These are phyloP conservation scores for Physcomitrellopsis africana DNA, from an alignment of 225 moss, liverwort and hornwort species.

Conservation along the genomic window DNA sequence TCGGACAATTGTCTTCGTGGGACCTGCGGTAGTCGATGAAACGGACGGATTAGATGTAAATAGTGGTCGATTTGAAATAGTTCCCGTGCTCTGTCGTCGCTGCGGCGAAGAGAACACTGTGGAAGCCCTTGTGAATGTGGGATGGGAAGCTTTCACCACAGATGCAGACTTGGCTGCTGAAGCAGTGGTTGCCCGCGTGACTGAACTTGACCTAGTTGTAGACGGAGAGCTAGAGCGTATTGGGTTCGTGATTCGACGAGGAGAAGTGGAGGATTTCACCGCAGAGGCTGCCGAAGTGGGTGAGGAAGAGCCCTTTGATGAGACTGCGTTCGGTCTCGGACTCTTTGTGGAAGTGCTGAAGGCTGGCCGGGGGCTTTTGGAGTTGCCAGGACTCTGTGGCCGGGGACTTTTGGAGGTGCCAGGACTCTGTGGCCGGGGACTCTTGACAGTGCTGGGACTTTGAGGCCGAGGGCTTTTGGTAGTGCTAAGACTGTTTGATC, in stretches of 20 bases:
- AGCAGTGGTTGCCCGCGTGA: slow-evolving; percentile 48
- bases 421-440: slow-evolving; percentile 22
- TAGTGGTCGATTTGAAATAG: slow-evolving; percentile 21
- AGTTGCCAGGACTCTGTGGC: slow-evolving; percentile 5
- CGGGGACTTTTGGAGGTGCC: slow-evolving; percentile 31
- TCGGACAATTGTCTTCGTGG: slow-evolving; percentile 18
- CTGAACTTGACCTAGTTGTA: slow-evolving; percentile 52
- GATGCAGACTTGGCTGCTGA: slow-evolving; percentile 25
- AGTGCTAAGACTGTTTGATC: slow-evolving; percentile 10
- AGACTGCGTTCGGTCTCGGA: slow-evolving; percentile 4
- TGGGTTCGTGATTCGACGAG: slow-evolving; percentile 25
- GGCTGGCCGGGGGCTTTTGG: slow-evolving; percentile 25
- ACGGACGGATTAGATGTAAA: slow-evolving; percentile 21
- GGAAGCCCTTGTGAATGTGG: slow-evolving; percentile 40
- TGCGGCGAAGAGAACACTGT: slow-evolving; percentile 37
- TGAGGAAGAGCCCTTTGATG: slow-evolving; percentile 38
- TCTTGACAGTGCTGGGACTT: slow-evolving; percentile 26
- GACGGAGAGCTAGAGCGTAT: slow-evolving; percentile 74
- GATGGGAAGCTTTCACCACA: slow-evolving; percentile 20
- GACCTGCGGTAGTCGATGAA: slow-evolving; percentile 23
- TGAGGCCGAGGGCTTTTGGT: slow-evolving; percentile 32
- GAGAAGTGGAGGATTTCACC: slow-evolving; percentile 37
- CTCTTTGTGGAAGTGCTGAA: too few species aligned
- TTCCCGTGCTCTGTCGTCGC: slow-evolving; percentile 41
- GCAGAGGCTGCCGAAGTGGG: slow-evolving; percentile 37